Base-by-base conservation (phyloP, 2,329 filamentous ascomycete species). In the Rhynchosporium secalis region DNA sequence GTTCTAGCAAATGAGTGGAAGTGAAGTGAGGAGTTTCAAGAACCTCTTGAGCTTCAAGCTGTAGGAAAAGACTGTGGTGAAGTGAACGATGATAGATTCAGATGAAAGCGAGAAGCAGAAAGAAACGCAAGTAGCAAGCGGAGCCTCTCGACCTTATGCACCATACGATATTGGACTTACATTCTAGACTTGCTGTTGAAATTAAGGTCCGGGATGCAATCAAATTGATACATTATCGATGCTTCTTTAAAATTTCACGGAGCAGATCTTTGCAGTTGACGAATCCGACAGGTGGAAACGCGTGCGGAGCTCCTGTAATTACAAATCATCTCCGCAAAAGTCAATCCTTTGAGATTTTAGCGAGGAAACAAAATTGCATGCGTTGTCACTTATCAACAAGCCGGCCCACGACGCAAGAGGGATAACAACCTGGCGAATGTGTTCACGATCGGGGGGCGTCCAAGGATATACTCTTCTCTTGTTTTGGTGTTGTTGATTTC, bases 1-100 rank as follows among this genome's bases (percentile, higher is more conserved):
- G 36, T 47, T 43, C 60, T 47, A 58, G 55, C 61, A 65, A 67
- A 59, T 49, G 66, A 65, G 51, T 56, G 55, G 64, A 65, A 56
- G 57, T 62, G 33, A 36, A 36, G 33, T 36, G 33, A 36, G 9
- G 33, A 10, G 33, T 5, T 36, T 5, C 5, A 36, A 6, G 33
- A 36, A 10, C 9, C 6, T 6, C 33, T 36, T 3, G 33, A 5
- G 33, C 33, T 36, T 36, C 33, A 36, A 10, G 9, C 5, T 5
- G 5, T 36, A 10, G 33, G 33, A 36, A 70, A 66, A 13, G 67
- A 70, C 49, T 58, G 65, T 64, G 47, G 69, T 58, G 67, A 70
- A 71, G 68, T 65, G 51, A 62, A 56, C 65, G 67, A 68, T 69
- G 67, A 65, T 31, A 36, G 58, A 51, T 45, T 43, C 15, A 49